Evolutionary conservation across 305 asterid species (phyloP), one percentile per base, ranked within the genome.

Genomic region (Fraxinus nigra): DNA sequence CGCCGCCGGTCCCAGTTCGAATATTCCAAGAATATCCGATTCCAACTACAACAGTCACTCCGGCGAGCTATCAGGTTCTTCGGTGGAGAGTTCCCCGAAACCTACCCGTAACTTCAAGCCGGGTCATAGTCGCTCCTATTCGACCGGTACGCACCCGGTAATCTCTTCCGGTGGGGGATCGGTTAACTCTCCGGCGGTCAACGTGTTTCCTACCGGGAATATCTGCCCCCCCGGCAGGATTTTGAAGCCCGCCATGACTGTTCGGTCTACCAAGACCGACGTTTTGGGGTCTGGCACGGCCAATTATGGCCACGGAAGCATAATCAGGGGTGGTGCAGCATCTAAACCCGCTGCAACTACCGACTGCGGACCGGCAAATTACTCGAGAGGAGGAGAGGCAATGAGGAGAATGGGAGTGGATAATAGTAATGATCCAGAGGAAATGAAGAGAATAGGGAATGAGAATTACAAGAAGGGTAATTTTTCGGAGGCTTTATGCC

Each of bases 301-400:
- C 22, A 88, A 90, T 83, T 95, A 95, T 78, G 99, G 99, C 75
- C 97, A 94, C 11, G 99, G 98, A 3, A 95, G 98, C 85, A 92
- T 95, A 87, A 90, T 95, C 87, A 92, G 97, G 63, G 91, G 93
- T 2, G 93, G 93, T 20, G 37, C 75, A 9, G 86, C 81, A 13
- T 78, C 87, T 3, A 92, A 90, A 72, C 75, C 88, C 10, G 83
- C 76, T 16, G 46, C 38, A 28, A 69, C 75, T 28, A 69, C 80
- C 1, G 90, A 69, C 18, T 30, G 37, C 20, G 75, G 75, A 56
- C 20, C 85, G 3, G 20, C 77, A 14, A 75, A 74, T 72, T 88
- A 79, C 78, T 65, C 88, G 28, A 88, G 89, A 72, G 32, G 32
- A 61, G 92, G 88, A 13, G 91, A 85, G 33, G 13, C 90, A 79